phyloP scores from a whole-genome alignment of 169 alveolate species.

The Eimeria zaria region DNA sequence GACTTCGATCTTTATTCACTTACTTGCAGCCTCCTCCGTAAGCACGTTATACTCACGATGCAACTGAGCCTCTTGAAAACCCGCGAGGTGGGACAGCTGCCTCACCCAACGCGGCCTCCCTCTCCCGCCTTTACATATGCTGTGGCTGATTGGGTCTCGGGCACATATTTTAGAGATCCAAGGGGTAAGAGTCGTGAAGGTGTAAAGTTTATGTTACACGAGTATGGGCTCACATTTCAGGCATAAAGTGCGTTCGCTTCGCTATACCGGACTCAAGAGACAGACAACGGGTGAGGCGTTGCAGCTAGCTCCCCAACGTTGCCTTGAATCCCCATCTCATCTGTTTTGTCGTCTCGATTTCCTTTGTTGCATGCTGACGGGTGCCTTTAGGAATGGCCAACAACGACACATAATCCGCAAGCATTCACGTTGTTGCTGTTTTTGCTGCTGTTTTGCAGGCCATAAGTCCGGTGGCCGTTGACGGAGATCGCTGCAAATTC shows the following conservation, averaged over 20 bases:
- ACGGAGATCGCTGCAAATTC: conserved; percentile 94
- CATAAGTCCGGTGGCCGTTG: conserved; percentile 91
- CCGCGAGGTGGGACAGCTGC: background rate
- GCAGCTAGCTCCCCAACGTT: background rate
- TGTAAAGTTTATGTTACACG: background rate
- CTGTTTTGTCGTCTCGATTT: background rate
- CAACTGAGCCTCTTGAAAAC: background rate
- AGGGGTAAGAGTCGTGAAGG: no score
- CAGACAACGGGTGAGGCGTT: conserved; percentile 88
- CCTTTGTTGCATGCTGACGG: background rate
- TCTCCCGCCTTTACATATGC: background rate
- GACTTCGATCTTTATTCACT: conserved; percentile 92
- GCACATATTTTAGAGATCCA: background rate
- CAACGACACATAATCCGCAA: background rate
- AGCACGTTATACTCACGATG: background rate
- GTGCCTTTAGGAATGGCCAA: background rate
- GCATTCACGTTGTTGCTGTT: background rate
- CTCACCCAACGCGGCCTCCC: background rate
- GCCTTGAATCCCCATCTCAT: background rate
- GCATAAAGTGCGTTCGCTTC: conserved; percentile 91
- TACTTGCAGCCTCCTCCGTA: conserved; percentile 90
- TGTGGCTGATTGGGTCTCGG: background rate
- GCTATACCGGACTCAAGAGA: conserved; percentile 94
- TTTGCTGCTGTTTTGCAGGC: conserved; percentile 85
- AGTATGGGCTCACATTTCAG: conserved; percentile 73